Evolutionary conservation across 1,284 basidiomycete genomes (phyloP).

Genomic region (Tilletia walkeri): DNA sequence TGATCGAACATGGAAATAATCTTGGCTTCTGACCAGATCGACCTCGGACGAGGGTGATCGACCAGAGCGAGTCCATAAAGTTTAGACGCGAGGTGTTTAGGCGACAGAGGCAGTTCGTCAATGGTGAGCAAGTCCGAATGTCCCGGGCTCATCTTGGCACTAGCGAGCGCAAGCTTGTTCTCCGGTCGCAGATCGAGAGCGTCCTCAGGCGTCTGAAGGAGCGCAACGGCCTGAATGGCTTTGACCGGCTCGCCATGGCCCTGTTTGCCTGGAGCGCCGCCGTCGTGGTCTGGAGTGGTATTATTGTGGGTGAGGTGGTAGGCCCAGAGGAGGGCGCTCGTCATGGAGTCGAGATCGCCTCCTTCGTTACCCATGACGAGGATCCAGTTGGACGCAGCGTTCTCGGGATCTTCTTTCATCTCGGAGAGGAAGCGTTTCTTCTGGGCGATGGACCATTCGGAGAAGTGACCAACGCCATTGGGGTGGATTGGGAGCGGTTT

Average conservation of each 20-base stretch:
- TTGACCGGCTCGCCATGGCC: slow-evolving; percentile 23
- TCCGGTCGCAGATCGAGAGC: slow-evolving; percentile 56
- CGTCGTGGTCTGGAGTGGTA: not conserved
- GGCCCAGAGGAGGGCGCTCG: slow-evolving; percentile 44
- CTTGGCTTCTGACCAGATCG: slow-evolving; percentile 43
- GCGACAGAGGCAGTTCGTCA: slow-evolving; percentile 55
- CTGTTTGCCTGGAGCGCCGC: not conserved
- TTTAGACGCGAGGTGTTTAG: slow-evolving; percentile 42
- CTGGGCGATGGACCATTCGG: slow-evolving; percentile 47
- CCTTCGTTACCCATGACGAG: slow-evolving; percentile 57
- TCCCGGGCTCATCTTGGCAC: slow-evolving; percentile 49
- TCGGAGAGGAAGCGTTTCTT: slow-evolving; percentile 52
- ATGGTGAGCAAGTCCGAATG: slow-evolving; percentile 56
- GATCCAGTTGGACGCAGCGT: slow-evolving; percentile 53
- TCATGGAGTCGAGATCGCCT: slow-evolving; percentile 54
- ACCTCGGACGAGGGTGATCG: slow-evolving; percentile 54
- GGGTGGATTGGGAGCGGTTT: not conserved
- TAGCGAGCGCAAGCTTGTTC: slow-evolving; percentile 53
- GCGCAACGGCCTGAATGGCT: slow-evolving; percentile 37
- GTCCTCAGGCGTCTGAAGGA: slow-evolving; percentile 47
- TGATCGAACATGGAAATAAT: slow-evolving; percentile 54
- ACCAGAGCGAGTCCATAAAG: slow-evolving; percentile 54
- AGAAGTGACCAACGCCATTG: slow-evolving; percentile 51
- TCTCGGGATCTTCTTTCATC: slow-evolving; percentile 31
- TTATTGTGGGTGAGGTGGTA: slow-evolving; percentile 45